phyloP scores from a whole-genome alignment of 345 rosid genomes.

The Dovyalis caffra region DNA sequence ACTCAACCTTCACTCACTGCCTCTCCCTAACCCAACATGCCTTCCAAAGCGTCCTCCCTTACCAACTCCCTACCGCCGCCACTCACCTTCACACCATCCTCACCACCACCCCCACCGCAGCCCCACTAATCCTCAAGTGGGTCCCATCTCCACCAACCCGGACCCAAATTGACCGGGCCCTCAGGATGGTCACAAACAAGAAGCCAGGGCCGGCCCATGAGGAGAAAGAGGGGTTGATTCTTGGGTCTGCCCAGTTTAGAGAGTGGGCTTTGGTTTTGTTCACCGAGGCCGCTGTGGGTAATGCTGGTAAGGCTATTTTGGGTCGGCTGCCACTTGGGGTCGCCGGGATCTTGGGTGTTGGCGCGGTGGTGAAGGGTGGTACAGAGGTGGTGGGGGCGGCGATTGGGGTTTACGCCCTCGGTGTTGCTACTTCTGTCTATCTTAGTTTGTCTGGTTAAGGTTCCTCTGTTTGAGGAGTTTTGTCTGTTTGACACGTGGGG shows the following conservation, averaged over 20 bases:
- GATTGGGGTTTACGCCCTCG: conserved; percentile 74
- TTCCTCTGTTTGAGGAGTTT: not conserved
- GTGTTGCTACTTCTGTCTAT: conserved; percentile 69
- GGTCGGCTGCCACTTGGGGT: conserved; percentile 65
- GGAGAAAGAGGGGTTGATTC: conserved; percentile 19
- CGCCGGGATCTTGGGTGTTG: conserved; percentile 71
- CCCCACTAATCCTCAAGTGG: conserved; percentile 55
- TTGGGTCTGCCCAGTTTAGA: conserved; percentile 44
- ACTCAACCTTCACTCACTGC: conserved; percentile 59
- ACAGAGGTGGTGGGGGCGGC: conserved; percentile 54
- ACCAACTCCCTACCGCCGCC: conserved; percentile 74
- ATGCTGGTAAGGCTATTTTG: conserved; percentile 64
- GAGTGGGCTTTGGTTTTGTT: conserved; percentile 72
- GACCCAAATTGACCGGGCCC: conserved; percentile 66
- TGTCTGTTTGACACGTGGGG: too few relatives aligned
- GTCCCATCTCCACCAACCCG: conserved; percentile 68
- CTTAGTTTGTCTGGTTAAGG: conserved; percentile 55
- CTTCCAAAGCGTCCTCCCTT: conserved; percentile 68
- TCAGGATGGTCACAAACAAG: conserved; percentile 31
- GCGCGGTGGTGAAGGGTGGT: conserved; percentile 50
- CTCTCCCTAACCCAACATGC: conserved; percentile 68
- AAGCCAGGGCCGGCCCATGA: not conserved
- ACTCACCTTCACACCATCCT: conserved; percentile 52
- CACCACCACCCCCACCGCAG: conserved; percentile 20
- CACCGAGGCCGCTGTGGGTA: conserved; percentile 50